Conservation (phyloP, 208 protist genomes). For the Lotmaria passim region DNA sequence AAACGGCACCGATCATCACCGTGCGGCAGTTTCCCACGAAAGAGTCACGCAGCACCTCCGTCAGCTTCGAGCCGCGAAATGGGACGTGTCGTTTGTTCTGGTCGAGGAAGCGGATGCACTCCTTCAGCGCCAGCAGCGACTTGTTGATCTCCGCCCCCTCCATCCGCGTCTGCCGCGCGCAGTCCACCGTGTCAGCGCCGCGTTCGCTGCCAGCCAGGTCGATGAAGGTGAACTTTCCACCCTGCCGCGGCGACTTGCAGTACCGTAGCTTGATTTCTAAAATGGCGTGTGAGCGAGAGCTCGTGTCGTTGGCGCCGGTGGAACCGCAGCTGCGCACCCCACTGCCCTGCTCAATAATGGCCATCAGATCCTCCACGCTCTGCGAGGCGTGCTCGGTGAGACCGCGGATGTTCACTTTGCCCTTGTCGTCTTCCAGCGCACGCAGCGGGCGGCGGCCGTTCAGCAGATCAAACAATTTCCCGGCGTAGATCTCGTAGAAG, state of each 20-base stretch:
- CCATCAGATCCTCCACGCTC: slow-evolving; percentile 62
- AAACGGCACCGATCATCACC: slow-evolving; percentile 94
- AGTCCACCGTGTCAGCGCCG: slow-evolving; percentile 77
- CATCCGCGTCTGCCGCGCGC: slow-evolving; percentile 82
- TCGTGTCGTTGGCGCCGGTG: slow-evolving; percentile 95
- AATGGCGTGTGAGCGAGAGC: slow-evolving; percentile 96
- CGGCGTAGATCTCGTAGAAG: slow-evolving; percentile 90
- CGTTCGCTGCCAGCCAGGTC: slow-evolving; percentile 95
- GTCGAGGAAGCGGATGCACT: slow-evolving; percentile 88
- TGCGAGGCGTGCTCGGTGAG: slow-evolving; percentile 59
- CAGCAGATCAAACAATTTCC: slow-evolving; percentile 79
- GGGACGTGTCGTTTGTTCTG: slow-evolving; percentile 85
- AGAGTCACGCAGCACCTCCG: slow-evolving; percentile 88
- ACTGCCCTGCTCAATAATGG: slow-evolving; percentile 86
- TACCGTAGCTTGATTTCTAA: slow-evolving; percentile 72
- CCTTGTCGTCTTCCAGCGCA: slow-evolving; percentile 71
- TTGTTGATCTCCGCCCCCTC: slow-evolving; percentile 93
- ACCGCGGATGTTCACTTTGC: slow-evolving; percentile 67
- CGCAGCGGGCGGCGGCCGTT: slow-evolving; percentile 67
- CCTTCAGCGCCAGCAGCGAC: slow-evolving; percentile 84
- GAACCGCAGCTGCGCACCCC: slow-evolving; percentile 77
- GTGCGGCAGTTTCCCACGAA: slow-evolving; percentile 93
- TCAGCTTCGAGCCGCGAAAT: slow-evolving; percentile 94
- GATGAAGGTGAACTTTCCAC: slow-evolving; percentile 84
- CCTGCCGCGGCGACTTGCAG: slow-evolving; percentile 3